Evolutionary conservation across 768 basidiomycete species (phyloP), one percentile per base, ranked within the genome.

Genomic region (Sporobolomyces phaffii): DNA sequence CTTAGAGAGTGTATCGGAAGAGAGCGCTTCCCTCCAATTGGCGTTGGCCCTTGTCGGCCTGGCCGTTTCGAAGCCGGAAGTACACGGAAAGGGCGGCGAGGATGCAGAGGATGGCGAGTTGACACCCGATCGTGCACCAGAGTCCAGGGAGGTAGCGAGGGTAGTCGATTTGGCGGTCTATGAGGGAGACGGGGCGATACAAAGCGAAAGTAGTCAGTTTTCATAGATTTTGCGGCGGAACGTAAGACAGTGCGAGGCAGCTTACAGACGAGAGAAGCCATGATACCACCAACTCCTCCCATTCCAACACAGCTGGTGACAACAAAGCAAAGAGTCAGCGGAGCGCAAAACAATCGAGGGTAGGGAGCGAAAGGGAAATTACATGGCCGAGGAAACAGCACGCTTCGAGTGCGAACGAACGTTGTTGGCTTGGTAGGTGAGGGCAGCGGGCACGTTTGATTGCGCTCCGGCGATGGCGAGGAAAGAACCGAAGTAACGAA

Each of bases 1-100:
- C 38, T 38, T 47, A 75, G 28, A 73, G 26, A 5, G 74, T 72
- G 65, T 75, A 75, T 40, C 60, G 60, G 69, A 75, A 75, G 14
- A 7, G 22, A 13, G 54, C 36, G 17, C 50, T 59, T n/a, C 69
- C 71, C 58, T 75, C 74, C 36, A 73, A 34, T 24, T 51, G 47
- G 24, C 18, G 10, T 9, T 47, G 49, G 14, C 65, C 68, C 0
- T 48, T 48, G 13, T 64, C 64, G 47, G 68, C 73, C 31, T 65
- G 40, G 4, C 17, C 40, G 67, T 75, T 75, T 43, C 45, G 48
- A 14, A 24, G 31, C 11, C 24, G 22, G 66, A 73, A 73, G 60
- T 64, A 68, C 26, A 66, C 17, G 17, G 66, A 40, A 45, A 70
- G 64, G 13, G 15, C 28, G 18, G 26, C 43, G 63, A 48, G 29